These are phyloP conservation scores for Alternaria tenuissima DNA, from an alignment of 2,329 filamentous ascomycete genomes.

Conservation along the genomic window DNA sequence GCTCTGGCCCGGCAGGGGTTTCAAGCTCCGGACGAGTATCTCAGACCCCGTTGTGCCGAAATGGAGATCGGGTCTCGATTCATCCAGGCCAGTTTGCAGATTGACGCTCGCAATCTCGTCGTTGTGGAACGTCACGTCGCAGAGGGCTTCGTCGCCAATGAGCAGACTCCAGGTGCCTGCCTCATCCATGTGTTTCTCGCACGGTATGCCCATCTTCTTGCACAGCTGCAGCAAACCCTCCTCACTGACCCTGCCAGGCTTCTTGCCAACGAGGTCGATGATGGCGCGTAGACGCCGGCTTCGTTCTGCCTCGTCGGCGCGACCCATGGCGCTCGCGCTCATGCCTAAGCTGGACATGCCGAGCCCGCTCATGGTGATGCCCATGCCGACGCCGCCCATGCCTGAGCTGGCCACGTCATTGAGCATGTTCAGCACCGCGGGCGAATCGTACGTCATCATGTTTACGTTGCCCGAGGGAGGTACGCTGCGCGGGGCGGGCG, in stretches of 20 bases:
- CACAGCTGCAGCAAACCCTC: constrained; percentile 77
- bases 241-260: constrained; percentile 75
- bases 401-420: constrained; percentile 50
- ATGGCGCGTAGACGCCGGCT: constrained; percentile 65
- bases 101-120: constrained; percentile 64
- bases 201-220: constrained; percentile 69
- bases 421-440: constrained; percentile 54
- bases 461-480: constrained; percentile 50
- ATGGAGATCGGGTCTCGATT: constrained; percentile 63
- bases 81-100: constrained; percentile 68
- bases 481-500: constrained; percentile 53
- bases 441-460: constrained; percentile 53
- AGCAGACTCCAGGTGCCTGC: constrained; percentile 43
- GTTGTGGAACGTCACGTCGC: constrained; percentile 41
- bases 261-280: constrained; percentile 71
- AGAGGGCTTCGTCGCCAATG: constrained; percentile 46
- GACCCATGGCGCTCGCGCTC: constrained; percentile 48
- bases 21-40: constrained; percentile 72
- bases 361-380: constrained; percentile 53
- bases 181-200: constrained; percentile 36
- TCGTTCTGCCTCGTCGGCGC: constrained; percentile 63
- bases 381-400: constrained; percentile 43
- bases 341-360: constrained; percentile 52
- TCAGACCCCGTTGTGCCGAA: constrained; percentile 62
- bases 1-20: constrained; percentile 66